A percentile compares a stretch with the other conserved stretches of the same genome.
phyloP scores from a whole-genome alignment of 345 rosid genomes.

The Populus ilicifolia region DNA sequence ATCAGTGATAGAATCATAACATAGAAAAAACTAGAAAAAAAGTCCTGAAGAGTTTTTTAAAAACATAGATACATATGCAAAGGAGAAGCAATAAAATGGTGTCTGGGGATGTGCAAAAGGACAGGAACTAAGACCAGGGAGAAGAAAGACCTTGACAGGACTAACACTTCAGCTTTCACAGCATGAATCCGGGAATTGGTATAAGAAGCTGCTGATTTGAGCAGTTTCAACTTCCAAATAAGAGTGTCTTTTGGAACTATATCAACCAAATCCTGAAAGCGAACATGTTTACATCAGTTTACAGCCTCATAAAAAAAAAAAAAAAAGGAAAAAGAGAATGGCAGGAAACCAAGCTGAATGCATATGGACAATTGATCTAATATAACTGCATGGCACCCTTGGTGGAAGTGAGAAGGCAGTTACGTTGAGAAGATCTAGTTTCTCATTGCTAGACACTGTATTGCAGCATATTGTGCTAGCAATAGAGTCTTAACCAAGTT shows the following conservation, averaged over 20 bases:
- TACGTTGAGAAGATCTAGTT: background rate
- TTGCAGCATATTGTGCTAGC: background rate
- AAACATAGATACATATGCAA: background rate
- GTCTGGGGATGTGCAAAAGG: background rate
- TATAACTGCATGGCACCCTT: background rate
- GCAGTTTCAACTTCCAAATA: conserved; percentile 71
- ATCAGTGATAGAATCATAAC: background rate
- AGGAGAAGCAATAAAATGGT: background rate
- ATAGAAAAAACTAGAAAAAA: background rate
- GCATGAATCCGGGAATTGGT: conserved; percentile 81
- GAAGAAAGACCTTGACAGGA: conserved; percentile 59
- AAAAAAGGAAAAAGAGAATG: background rate
- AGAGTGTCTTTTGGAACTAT: conserved; percentile 66
- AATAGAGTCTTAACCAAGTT: background rate
- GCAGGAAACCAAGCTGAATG: background rate
- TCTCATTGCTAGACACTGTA: background rate
- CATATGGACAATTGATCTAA: background rate
- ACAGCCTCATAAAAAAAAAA: background rate
- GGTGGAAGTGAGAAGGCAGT: background rate
- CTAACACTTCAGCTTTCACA: conserved; percentile 73
- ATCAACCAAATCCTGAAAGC: conserved; percentile 51
- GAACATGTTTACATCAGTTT: background rate
- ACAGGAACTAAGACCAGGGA: background rate
- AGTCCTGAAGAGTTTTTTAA: background rate
- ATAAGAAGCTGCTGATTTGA: conserved; percentile 64